Evolutionary conservation across 1,139 yeast genomes (phyloP), one percentile per base, ranked within the genome.

Genomic region (Candida glucosophila): DNA sequence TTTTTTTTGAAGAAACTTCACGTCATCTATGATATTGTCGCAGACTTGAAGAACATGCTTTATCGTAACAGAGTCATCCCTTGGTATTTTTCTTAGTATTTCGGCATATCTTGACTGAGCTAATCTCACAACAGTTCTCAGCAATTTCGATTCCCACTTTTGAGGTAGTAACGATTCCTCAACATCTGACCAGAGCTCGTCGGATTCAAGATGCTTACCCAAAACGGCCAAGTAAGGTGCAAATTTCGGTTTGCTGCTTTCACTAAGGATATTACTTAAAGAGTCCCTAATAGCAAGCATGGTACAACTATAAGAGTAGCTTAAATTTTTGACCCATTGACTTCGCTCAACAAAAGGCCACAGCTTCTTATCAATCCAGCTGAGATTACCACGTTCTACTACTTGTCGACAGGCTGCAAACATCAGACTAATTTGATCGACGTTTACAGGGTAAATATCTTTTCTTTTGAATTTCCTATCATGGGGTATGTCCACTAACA

Each of bases 31-130:
- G 12, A 82, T 63, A 19, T 50, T 49, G 28, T 77, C 78, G 3
- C 79, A 73, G 10, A 79, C 61, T 25, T 73, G 68, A 23, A 74
- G 60, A 5, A 81, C 63, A 47, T 80, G 82, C 15, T 64, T 43
- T 8, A 77, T 55, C 29, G 59, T 71, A 11, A 80, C 52, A 0
- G 77, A 59, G 30, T 65, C 61, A 41, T 80, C 88, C 32, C 82
- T 58, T 0, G 93, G 92, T 13, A 80, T 54, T n/a, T 55, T 55
- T 6, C 65, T 58, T 17, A 81, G 55, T 12, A 75, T 47, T 6
- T 67, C 66, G 10, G 76, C 74, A 41, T 82, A 82, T 37, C 76
- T 66, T 3, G 49, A 39, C 34, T 77, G 83, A 2, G 85, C 67
- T 0, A 72, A 61, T 12, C 67, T 56, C 12, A 72, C 52, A 6